Base-by-base conservation (phyloP, 225 moss, liverwort and hornwort species). In the Pseudoscleropodium purum region DNA sequence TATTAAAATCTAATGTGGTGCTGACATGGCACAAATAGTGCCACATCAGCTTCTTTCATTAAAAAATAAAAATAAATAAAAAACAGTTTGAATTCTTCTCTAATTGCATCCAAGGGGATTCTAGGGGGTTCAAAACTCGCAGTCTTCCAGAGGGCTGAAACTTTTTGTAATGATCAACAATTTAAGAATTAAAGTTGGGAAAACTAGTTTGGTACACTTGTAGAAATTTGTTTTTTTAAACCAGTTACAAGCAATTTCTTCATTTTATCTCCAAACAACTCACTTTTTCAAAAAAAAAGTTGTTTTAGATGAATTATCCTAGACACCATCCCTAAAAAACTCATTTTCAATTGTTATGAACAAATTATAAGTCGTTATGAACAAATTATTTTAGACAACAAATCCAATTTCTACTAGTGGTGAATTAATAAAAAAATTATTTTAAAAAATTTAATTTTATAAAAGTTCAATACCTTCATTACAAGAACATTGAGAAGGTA, bases 331-430 rank as follows among this genome's bases (percentile, higher is more conserved):
- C 14, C 39, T 70, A 24, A 14, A 24, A 2, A 24, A 13, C 2
- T 70, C 70, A 39, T 39, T 39, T 14, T 39, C 0, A 45, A 6
- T 29, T 74, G 18, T 74, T 30, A 74, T 29, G 6, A 30, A 30
- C 17, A 30, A 74, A 45, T 30, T 45, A 45, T 74, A 17, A 45
- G 45, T 74, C 2, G 6, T 45, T 74, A 10, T 47, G 2, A 47
- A 75, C 0, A 0, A 26, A 17, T 30, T 75, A 11, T 47, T 17
- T 45, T 0, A 1, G 0, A 30, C 30, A 47, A 30, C 0, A 18
- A 11, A 47, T 75, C 7, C 30, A 75, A 47, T 75, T 74, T 18
- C 11, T 30, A 11, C 1, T 47, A 14, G 7, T 30, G 11, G 4
- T 31, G 69, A 70, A n/a, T n/a, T n/a, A n/a, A 69, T 7, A 70